Evolutionary conservation across 192 early-diverging fungal genomes (phyloP), one percentile per base, ranked within the genome.

Genomic region (Spinellus fusiger): DNA sequence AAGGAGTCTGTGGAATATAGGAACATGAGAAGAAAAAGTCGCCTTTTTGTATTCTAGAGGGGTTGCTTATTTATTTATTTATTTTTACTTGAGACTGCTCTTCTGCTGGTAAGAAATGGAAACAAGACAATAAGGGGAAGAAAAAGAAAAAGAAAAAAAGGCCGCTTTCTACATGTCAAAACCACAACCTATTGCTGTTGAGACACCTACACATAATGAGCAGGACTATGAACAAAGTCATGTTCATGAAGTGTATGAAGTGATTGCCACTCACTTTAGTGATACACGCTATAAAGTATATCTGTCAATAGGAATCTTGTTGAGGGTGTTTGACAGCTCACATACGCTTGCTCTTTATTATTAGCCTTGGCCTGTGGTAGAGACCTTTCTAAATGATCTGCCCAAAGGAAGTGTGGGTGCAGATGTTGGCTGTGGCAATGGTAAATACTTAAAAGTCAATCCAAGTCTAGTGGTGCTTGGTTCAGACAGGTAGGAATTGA

Each of bases 341-440:
- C 12, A 25, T 40, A 25, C 28, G 25, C 23, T 35, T 1, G 25
- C 59, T 7, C 0, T 28, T n/a, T 68, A 65, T 54, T 23, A 22
- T 33, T 65, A 86, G 86, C 89, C 96, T 33, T 98, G 96, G 96
- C 96, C 96, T 0, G 93, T 97, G 1, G 91, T 98, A 1, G 91
- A 95, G 54, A 64, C 80, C 20, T 98, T 94, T 58, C 72, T 98
- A 5, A 65, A 61, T 26, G 73, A 58, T 0, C 76, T 86, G 55
- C 69, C 80, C 0, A 4, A 65, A 3, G 93, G 91, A 5, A 89
- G 87, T 51, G 27, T 98, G 2, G 96, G 96, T 12, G 91, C 88
- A 1, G 96, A 98, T 74, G 84, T 98, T 25, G 96, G 96, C 16
- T 96, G 96, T 64, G 96, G 96, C 10, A 98, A 98, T 74, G 96